A percentile compares a stretch with the other conserved stretches of the same genome.
phyloP scores from a whole-genome alignment of 176 grass and related monocot species.

The Alopecurus myosuroides region DNA sequence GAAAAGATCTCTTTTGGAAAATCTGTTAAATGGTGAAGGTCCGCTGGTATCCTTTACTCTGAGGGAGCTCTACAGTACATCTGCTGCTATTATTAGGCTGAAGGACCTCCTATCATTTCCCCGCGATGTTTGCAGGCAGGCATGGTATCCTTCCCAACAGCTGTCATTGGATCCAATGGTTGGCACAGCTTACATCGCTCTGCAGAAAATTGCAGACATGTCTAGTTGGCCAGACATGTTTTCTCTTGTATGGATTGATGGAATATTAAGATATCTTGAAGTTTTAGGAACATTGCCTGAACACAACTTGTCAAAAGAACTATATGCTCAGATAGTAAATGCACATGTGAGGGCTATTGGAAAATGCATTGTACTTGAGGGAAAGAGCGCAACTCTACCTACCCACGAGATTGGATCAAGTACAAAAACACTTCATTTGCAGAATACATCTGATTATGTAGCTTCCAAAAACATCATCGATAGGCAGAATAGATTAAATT shows the following conservation, averaged over 20 bases:
- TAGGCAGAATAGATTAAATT: constrained; percentile 45
- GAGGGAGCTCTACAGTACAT: constrained; percentile 68
- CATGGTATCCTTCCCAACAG: constrained; percentile 26
- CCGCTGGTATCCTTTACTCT: constrained; percentile 49
- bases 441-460: constrained; percentile 32
- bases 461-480: constrained; percentile 25
- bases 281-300: constrained; percentile 57
- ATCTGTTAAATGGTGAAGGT: constrained; percentile 55
- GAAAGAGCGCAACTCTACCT: constrained; percentile 71
- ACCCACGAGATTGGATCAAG: constrained; percentile 80
- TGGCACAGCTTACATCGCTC: constrained; percentile 53
- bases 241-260: constrained; percentile 78
- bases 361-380: constrained; percentile 88
- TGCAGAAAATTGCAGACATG: constrained; percentile 73
- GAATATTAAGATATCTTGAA: constrained; percentile 78
- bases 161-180: constrained; percentile 41
- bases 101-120: constrained; percentile 42
- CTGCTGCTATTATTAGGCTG: constrained; percentile 74
- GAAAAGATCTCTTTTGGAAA: constrained; percentile 47
- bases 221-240: constrained; percentile 44
- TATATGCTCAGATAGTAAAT: constrained; percentile 56
- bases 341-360: constrained; percentile 72
- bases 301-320: constrained; percentile 58
- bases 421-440: constrained; percentile 59
- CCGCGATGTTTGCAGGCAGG: constrained; percentile 22